These are phyloP conservation scores for Nemania abortiva DNA, from an alignment of 2,329 filamentous ascomycete species.

Conservation along the genomic window DNA sequence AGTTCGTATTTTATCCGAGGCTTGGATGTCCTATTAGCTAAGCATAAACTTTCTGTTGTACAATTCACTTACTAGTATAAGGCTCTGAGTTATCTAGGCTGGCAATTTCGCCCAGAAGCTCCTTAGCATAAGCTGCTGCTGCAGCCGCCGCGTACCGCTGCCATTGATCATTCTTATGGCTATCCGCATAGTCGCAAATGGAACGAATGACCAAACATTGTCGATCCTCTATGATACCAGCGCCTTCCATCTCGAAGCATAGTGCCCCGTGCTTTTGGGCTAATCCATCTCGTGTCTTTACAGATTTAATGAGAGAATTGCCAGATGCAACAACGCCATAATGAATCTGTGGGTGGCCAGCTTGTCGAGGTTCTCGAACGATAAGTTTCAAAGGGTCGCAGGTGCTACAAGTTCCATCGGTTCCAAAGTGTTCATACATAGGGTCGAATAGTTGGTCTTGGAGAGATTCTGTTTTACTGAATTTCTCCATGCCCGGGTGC, in stretches of 20 bases:
- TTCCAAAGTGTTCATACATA: constrained; percentile 13
- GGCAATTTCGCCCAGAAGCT: constrained; percentile 6
- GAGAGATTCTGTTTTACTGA: constrained; percentile 6
- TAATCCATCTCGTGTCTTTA: constrained; percentile 22
- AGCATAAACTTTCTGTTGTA: neutral
- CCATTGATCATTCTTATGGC: constrained; percentile 32
- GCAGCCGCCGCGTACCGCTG: constrained; percentile 26
- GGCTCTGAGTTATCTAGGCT: neutral
- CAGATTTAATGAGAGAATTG: constrained; percentile 32
- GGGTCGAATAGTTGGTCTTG: constrained; percentile 14
- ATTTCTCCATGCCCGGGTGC: constrained; percentile 2
- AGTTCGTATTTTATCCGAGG: neutral
- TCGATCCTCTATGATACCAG: constrained; percentile 23
- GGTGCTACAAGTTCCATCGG: neutral
- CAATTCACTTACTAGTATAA: neutral
- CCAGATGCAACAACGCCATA: constrained; percentile 40
- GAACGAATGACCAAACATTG: constrained; percentile 31
- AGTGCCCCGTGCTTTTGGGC: constrained; percentile 9
- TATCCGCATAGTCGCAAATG: constrained; percentile 33
- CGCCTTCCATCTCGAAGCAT: constrained; percentile 39
- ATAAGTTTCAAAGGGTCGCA: constrained; percentile 16
- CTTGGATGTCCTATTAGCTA: too few species aligned
- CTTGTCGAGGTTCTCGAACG: neutral
- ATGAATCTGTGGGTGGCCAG: constrained; percentile 24
- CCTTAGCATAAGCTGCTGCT: constrained; percentile 25